phyloP scores from a whole-genome alignment of 306 rosid genomes.

The Notholithocarpus densiflorus region DNA sequence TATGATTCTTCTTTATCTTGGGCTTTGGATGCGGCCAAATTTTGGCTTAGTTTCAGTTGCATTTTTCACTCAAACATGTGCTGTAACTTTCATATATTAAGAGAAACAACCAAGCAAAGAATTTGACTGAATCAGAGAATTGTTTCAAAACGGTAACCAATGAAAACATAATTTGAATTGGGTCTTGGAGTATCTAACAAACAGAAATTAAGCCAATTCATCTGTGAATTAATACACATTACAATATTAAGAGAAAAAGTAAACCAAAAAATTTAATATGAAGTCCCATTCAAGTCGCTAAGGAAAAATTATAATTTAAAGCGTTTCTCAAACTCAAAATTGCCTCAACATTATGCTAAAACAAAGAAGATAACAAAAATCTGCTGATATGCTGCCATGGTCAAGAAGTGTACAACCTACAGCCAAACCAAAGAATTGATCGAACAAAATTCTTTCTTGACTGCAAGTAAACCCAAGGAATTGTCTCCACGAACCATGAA shows the following conservation, averaged over 20 bases:
- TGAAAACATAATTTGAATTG: no score
- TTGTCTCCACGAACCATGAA: neutral
- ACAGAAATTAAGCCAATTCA: no score
- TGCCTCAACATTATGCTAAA: neutral
- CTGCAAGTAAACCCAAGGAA: neutral
- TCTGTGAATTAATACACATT: no score
- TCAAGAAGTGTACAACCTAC: neutral
- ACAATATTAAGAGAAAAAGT: no score
- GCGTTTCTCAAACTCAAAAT: neutral
- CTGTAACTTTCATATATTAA: constrained; percentile 38
- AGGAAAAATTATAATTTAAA: neutral
- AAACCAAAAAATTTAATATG: no score
- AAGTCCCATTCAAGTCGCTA: no score
- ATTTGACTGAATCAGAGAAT: no score
- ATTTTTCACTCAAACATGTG: constrained; percentile 56
- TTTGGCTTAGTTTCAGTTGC: constrained; percentile 34
- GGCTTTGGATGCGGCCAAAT: constrained; percentile 42
- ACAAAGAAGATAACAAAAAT: neutral
- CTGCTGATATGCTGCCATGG: no score
- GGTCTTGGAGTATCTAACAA: no score
- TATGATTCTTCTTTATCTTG: constrained; percentile 50
- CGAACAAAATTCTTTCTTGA: neutral
- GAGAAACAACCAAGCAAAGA: no score
- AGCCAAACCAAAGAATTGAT: neutral
- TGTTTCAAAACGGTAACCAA: no score